Conservation (phyloP, 306 rosid species). For the Casuarina equisetifolia region DNA sequence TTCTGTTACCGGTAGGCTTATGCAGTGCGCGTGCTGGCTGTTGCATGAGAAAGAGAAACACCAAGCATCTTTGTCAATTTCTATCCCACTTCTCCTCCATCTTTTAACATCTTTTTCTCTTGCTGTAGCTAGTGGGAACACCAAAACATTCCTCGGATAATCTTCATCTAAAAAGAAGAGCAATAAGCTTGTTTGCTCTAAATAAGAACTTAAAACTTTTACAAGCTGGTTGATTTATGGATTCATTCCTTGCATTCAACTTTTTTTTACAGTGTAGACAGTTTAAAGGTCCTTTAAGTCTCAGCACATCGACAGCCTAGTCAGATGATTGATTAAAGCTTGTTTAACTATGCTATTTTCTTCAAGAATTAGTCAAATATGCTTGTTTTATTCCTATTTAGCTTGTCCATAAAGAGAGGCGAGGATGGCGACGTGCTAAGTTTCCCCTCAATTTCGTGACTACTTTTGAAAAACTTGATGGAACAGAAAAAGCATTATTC, state of each 20-base stretch:
- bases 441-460: background rate
- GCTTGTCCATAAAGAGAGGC: background rate
- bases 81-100: background rate
- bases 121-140: background rate
- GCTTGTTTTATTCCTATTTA: too few species aligned
- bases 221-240: too few species aligned
- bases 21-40: constrained; percentile 30
- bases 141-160: too few species aligned
- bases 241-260: too few species aligned
- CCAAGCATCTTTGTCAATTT: constrained; percentile 22
- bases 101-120: background rate
- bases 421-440: background rate
- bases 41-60: constrained; percentile 38
- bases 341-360: background rate
- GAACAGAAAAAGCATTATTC: constrained; percentile 16
- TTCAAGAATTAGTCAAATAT: background rate
- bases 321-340: background rate
- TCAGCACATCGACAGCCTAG: too few species aligned
- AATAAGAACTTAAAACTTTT: too few species aligned
- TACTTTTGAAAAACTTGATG: background rate
- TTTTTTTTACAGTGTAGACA: too few species aligned
- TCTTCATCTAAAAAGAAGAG: too few species aligned
- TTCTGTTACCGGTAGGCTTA: background rate
- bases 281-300: too few species aligned
- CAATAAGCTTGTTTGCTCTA: too few species aligned